Evolutionary conservation across 495 filamentous ascomycete genomes (phyloP).

Genomic region (Collariella sp.): DNA sequence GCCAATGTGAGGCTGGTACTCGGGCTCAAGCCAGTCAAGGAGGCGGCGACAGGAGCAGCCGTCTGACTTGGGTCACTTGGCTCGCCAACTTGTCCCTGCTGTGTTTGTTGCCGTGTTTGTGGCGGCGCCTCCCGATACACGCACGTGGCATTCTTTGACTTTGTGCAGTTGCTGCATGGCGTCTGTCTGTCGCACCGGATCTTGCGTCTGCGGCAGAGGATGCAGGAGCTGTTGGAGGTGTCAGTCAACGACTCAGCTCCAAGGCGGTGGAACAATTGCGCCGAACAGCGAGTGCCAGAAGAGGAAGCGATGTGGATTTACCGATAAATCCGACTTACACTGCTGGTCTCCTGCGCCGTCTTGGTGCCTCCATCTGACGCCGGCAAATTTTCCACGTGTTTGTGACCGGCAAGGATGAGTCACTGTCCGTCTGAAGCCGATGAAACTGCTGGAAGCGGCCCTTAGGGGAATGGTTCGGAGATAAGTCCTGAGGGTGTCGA

Average conservation of each 20-base stretch:
- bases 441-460: background rate
- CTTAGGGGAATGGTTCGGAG: slow-evolving; percentile 1
- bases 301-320: background rate
- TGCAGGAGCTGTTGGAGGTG: slow-evolving; percentile 19
- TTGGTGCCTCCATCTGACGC: background rate
- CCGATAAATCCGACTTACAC: slow-evolving; percentile 4
- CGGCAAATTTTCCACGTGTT: background rate
- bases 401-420: background rate
- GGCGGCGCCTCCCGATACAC: slow-evolving; percentile 24
- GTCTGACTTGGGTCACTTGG: background rate
- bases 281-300: background rate
- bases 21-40: background rate
- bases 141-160: slow-evolving; percentile 36
- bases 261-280: background rate
- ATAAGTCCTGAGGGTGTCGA: too few relatives aligned
- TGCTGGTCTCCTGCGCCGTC: slow-evolving; percentile 10
- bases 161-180: slow-evolving; percentile 41
- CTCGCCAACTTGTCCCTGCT: background rate
- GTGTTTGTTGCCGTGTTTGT: background rate
- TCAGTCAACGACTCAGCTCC: background rate
- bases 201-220: slow-evolving; percentile 29
- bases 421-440: background rate
- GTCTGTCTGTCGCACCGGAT: slow-evolving; percentile 29
- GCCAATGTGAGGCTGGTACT: background rate
- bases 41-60: background rate